These are phyloP conservation scores for Diaporthe vexans DNA, from an alignment of 2,329 filamentous ascomycete genomes.

Conservation along the genomic window DNA sequence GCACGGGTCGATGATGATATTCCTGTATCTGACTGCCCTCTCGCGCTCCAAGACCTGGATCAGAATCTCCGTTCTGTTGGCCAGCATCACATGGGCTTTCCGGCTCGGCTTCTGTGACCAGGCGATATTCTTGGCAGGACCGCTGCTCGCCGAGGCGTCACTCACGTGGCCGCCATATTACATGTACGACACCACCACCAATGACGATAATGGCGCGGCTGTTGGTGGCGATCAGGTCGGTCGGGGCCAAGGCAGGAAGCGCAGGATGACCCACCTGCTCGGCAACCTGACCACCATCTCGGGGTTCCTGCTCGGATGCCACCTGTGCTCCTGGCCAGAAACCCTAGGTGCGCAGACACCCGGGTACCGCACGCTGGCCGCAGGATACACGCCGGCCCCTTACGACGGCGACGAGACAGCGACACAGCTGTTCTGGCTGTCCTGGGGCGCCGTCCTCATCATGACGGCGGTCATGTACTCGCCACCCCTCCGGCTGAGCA, in stretches of 20 bases:
- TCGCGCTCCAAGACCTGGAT: conserved; percentile 42
- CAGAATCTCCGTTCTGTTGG: conserved; percentile 36
- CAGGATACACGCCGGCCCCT: neutral
- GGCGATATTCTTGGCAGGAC: conserved; percentile 37
- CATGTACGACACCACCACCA: neutral
- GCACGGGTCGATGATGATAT: conserved; percentile 44
- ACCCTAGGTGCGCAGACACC: neutral
- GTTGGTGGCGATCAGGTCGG: neutral
- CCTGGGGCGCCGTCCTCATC: conserved; percentile 39
- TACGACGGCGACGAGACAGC: neutral
- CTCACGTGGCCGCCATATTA: neutral
- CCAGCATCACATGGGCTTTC: conserved; percentile 37
- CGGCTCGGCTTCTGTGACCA: conserved; percentile 28
- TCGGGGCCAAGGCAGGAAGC: neutral
- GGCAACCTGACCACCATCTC: neutral
- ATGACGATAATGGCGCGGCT: neutral
- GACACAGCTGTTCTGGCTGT: conserved; percentile 9
- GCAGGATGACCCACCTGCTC: neutral
- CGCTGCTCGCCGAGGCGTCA: conserved; percentile 45
- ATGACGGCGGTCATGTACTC: conserved; percentile 45
- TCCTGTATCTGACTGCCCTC: conserved; percentile 40
- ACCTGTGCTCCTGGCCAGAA: conserved; percentile 23
- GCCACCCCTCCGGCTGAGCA: conserved; percentile 26
- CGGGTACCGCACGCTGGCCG: conserved; percentile 1
- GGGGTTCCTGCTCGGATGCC: conserved; percentile 13